Evolutionary conservation across 108 stramenopile genomes (phyloP).

Genomic region (Fistulifera pelliculosa): DNA sequence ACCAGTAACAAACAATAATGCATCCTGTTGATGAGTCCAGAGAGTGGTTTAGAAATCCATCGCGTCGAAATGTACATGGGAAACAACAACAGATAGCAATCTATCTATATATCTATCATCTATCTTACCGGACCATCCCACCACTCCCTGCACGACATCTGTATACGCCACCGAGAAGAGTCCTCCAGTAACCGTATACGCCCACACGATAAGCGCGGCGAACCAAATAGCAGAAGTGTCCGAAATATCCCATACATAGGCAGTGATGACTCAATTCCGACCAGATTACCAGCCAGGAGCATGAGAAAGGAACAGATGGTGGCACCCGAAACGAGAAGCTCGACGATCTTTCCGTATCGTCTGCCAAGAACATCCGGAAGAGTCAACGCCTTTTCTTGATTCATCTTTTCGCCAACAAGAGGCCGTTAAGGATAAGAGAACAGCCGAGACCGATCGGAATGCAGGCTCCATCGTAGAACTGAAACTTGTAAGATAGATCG

Average conservation of each 20-base stretch:
- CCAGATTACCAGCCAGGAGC: constrained; percentile 66
- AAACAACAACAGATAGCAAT: too few species aligned
- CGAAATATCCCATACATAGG: constrained; percentile 39
- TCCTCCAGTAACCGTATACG: constrained; percentile 62
- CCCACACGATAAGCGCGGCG: constrained; percentile 38
- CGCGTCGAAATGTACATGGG: too few species aligned
- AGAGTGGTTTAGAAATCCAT: too few species aligned
- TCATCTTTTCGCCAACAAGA: constrained; percentile 60
- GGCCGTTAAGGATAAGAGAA: constrained; percentile 55
- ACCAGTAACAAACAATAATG: constrained; percentile 34
- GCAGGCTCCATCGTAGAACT: constrained; percentile 69
- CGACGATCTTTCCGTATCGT: constrained; percentile 52
- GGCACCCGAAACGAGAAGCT: constrained; percentile 47
- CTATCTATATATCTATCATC: too few species aligned
- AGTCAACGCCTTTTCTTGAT: constrained; percentile 47
- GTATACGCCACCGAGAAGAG: constrained; percentile 68
- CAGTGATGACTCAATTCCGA: constrained; percentile 51
- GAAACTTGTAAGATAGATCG: constrained; percentile 67
- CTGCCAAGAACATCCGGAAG: constrained; percentile 64
- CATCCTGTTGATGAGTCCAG: too few species aligned
- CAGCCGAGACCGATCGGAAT: constrained; percentile 70
- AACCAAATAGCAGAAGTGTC: constrained; percentile 37
- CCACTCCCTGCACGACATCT: constrained; percentile 51
- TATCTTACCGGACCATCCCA: constrained; percentile 36
- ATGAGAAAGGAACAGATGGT: constrained; percentile 60